Evolutionary conservation across 371 early-diverging fungal species (phyloP).

Genomic region (Lichtheimia hyalospora): DNA sequence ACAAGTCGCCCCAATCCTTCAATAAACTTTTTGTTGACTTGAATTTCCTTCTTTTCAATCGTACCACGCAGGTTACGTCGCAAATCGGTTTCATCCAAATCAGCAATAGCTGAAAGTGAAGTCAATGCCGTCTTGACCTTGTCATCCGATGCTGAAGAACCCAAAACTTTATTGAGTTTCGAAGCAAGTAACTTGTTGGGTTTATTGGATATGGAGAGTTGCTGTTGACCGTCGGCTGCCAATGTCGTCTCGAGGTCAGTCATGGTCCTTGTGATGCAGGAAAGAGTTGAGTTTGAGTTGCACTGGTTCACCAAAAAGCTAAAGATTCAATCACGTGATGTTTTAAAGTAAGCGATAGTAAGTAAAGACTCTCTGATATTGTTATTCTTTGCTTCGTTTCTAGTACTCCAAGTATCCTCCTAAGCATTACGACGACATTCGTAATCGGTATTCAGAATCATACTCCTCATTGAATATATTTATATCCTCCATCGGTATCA

Average conservation of each 20-base stretch:
- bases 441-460: too few species aligned
- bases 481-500: too few species aligned
- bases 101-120: constrained; percentile 70
- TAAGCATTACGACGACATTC: too few species aligned
- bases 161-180: constrained; percentile 59
- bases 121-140: constrained; percentile 63
- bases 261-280: constrained; percentile 1
- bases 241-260: constrained; percentile 2
- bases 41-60: constrained; percentile 69
- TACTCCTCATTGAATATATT: too few species aligned
- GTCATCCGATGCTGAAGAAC: constrained; percentile 55
- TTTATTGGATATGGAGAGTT: constrained; percentile 35
- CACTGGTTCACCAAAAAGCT: too few species aligned
- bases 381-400: too few species aligned
- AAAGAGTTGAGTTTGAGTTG: not conserved
- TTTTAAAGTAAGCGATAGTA: too few species aligned
- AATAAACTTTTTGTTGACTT: constrained; percentile 63
- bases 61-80: constrained; percentile 66
- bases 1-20: constrained; percentile 63
- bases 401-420: too few species aligned
- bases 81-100: constrained; percentile 54
- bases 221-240: constrained; percentile 12
- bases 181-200: constrained; percentile 49
- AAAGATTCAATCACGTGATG: too few species aligned
- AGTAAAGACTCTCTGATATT: too few species aligned